Conservation (phyloP, 139 green algal genomes). For the Tetradesmus lagerheimii region DNA sequence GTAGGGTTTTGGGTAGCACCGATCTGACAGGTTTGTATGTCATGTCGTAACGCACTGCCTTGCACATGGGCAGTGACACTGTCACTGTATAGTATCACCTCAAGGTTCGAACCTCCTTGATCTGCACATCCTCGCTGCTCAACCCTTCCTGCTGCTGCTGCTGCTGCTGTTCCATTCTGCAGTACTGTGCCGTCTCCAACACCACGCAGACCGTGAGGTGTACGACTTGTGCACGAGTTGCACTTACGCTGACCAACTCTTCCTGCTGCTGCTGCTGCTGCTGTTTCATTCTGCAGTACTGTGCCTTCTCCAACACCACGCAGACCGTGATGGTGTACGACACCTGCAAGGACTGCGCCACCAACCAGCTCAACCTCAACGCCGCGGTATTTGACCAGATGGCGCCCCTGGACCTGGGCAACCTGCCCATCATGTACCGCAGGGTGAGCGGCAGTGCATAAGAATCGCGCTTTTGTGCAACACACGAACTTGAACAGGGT, state of each 20-base stretch:
- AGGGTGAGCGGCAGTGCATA: no score
- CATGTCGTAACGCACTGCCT: no score
- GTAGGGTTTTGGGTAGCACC: no score
- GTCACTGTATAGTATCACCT: neutral
- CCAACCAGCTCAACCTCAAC: slow-evolving; percentile 33
- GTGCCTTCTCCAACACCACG: neutral
- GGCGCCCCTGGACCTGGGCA: neutral
- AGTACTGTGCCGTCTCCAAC: neutral
- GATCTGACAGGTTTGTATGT: no score
- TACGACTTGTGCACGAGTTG: no score
- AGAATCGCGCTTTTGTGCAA: no score
- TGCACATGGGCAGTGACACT: no score
- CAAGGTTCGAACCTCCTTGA: no score
- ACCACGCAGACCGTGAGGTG: no score
- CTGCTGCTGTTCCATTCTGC: neutral
- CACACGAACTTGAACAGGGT: no score
- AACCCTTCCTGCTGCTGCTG: neutral
- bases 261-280: neutral
- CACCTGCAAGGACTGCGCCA: slow-evolving; percentile 9
- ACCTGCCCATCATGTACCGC: neutral
- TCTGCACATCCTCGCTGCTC: no score
- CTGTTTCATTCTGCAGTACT: neutral
- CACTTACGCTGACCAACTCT: no score
- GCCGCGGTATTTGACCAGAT: slow-evolving; percentile 14
- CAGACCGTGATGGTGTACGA: slow-evolving; percentile 33